Evolutionary conservation across 225 moss, liverwort and hornwort species (phyloP), one percentile per base, ranked within the genome.

Genomic region (Sphagnum contortum): DNA sequence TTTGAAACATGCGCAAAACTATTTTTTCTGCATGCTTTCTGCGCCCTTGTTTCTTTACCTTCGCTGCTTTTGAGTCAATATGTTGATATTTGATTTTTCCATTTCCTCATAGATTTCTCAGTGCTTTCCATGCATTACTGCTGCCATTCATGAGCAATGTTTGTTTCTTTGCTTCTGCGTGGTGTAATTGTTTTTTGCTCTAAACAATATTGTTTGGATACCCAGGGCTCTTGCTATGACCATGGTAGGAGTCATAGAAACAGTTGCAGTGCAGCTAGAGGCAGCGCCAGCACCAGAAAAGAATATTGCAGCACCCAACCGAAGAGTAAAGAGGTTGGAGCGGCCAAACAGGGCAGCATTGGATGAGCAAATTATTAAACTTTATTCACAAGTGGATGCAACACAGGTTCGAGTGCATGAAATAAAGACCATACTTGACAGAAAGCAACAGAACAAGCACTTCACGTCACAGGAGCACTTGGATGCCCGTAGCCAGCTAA

Each of bases 271-370:
- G 68, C 78, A 82, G 55, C 72, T 64, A 59, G 75, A 70, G 62
- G 78, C 75, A 47, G 52, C 6, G 52, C 68, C 75, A 59, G 70
- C 65, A 8, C 72, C 57, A 4, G 60, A 70, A 51, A 81, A 77
- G 72, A 54, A 57, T 64, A 46, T 58, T 13, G 65, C 81, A 63
- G 58, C 58, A 58, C 58, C 12, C 3, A 2, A 45, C 48, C 78
- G 78, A 11, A 77, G 83, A 66, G 86, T 89, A 2, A 90, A 94
- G 85, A 80, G 91, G 69, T 74, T 94, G 47, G 91, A 94, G 70
- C 77, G 77, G 56, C 91, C 94, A 9, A 69, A 76, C 62, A 91
- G 81, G 79, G 78, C 53, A 12, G 68, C 66, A 2, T 55, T 91
- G 63, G 94, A 94, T 5, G 84, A 90, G 71, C 64, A 70, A 45